Evolutionary conservation across 2,329 filamentous ascomycete genomes (phyloP).

Genomic region (Colletotrichum godetiae): DNA sequence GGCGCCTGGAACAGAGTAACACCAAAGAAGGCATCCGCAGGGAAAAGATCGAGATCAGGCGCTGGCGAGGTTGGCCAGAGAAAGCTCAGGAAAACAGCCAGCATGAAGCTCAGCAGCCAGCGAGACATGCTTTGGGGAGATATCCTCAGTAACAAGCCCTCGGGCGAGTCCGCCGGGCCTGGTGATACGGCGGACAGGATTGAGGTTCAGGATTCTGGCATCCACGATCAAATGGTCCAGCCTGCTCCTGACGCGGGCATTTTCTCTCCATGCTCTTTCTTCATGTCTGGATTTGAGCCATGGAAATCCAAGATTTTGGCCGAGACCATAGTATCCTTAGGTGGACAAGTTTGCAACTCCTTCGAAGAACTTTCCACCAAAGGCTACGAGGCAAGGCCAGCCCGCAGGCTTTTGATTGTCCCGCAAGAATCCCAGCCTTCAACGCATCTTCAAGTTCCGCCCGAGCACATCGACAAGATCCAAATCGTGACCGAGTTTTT

Average conservation of each 20-base stretch:
- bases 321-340: constrained; percentile 60
- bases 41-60: constrained; percentile 69
- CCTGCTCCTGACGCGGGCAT: constrained; percentile 50
- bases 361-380: constrained; percentile 52
- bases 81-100: constrained; percentile 89
- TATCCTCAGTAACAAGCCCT: constrained; percentile 69
- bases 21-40: constrained; percentile 57
- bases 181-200: constrained; percentile 17
- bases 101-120: constrained; percentile 83
- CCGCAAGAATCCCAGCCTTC: constrained; percentile 62
- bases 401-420: constrained; percentile 63
- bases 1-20: constrained; percentile 78
- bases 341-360: constrained; percentile 56
- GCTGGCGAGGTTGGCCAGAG: constrained; percentile 71
- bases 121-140: constrained; percentile 90
- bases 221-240: constrained; percentile 41
- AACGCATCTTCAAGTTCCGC: constrained; percentile 51
- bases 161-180: constrained; percentile 20
- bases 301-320: constrained; percentile 61
- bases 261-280: constrained; percentile 68
- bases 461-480: constrained; percentile 52
- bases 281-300: constrained; percentile 68
- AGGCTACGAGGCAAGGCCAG: constrained; percentile 42
- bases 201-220: constrained; percentile 43
- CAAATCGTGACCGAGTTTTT: constrained; percentile 87